Evolutionary conservation across 768 basidiomycete genomes (phyloP), one percentile per base, ranked within the genome.

Genomic region (Lentinula detonsa): DNA sequence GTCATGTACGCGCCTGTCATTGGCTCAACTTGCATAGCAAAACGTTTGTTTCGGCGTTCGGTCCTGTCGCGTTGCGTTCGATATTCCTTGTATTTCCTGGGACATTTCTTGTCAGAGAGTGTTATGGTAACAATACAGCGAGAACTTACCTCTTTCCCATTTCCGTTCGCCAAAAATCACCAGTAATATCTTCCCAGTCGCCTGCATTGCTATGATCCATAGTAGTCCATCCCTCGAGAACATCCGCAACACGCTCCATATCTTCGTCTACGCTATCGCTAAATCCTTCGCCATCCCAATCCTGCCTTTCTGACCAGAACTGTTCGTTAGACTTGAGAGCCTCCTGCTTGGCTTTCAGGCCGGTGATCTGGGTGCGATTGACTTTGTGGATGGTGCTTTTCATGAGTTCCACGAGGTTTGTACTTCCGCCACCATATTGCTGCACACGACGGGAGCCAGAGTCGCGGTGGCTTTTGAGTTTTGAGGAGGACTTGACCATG

Each of bases 21-120:
- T 4, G 35, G 21, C 35, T 55, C 53, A 18, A 37, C 16, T 16
- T 55, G 53, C 8, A 5, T 16, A 5, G 31, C 53, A 55, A 55
- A 55, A 15, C n/a, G 4, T 28, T 37, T 5, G 35, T 55, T 55
- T 8, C 35, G 53, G n/a, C 53, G 4, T 55, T 55, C 8, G 31
- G 33, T 55, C 16, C 33, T 35, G 18, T 55, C 35, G 11, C 53
- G 5, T 55, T 11, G 53, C 10, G 53, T 16, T 7, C 53, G 35
- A n/a, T 55, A 55, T 15, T 55, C 53, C n/a, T 37, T 35, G n/a
- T 42, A 42, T 39, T 55, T 55, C 35, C 53, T 55, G 39, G n/a
- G 15, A 5, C 9, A 23, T 11, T 7, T 15, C 18, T 5, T 5
- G 9, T 16, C 5, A 5, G 7, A 55, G 34, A 18, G 31, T 7